Conservation (phyloP, 495 filamentous ascomycete species). For the Umbilicaria muhlenbergii region DNA sequence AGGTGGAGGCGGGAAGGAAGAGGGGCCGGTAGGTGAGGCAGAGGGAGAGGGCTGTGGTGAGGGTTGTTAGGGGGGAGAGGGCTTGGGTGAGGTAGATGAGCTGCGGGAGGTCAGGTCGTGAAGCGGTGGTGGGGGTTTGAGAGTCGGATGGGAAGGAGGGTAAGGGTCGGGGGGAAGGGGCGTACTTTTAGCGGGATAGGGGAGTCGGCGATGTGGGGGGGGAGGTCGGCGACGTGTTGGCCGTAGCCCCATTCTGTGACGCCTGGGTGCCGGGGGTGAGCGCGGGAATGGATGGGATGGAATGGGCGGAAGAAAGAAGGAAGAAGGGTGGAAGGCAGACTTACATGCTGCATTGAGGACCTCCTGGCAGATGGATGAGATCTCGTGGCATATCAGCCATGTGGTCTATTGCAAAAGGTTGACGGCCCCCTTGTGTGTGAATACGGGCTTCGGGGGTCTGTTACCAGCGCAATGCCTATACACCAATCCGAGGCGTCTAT, state of each 20-base stretch:
- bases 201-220: not conserved
- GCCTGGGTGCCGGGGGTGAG: not conserved
- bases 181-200: constrained; percentile 1
- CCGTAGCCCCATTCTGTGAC: constrained; percentile 5
- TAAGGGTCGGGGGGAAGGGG: not conserved
- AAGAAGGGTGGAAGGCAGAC: not conserved
- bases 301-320: not conserved
- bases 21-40: constrained; percentile 5
- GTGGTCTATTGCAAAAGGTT: not conserved
- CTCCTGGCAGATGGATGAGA: constrained; percentile 1
- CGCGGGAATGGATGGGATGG: not conserved
- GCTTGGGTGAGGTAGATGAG: constrained; percentile 6
- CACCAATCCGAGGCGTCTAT: not conserved
- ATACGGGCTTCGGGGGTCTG: not conserved
- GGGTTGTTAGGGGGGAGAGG: constrained; percentile 3
- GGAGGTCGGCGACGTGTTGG: not conserved
- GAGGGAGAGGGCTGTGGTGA: constrained; percentile 5
- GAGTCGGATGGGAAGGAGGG: not conserved
- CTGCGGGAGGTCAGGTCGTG: no score
- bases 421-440: not conserved
- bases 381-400: not conserved
- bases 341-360: constrained; percentile 1
- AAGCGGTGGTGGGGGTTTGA: no score
- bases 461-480: not conserved
- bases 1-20: constrained; percentile 2